phyloP scores from a whole-genome alignment of 306 rosid species.

The Benincasa hispida region DNA sequence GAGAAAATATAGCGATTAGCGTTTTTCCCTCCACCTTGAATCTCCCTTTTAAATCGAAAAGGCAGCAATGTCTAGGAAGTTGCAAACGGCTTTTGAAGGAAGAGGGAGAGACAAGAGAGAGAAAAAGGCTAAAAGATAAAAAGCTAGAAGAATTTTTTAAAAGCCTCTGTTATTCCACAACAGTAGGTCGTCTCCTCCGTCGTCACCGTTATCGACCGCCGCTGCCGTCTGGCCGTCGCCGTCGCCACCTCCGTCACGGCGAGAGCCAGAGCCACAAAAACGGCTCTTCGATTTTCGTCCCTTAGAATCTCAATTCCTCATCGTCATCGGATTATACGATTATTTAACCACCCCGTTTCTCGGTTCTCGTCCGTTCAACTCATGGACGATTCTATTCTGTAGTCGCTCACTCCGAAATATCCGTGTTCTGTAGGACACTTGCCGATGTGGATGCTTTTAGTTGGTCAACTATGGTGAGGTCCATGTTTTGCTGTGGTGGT shows the following conservation, averaged over 20 bases:
- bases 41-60: not conserved
- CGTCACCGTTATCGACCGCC: not conserved
- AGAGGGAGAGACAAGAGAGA: not conserved
- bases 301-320: conserved; percentile 12
- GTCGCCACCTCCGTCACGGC: conserved; percentile 1
- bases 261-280: not conserved
- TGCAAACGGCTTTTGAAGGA: not conserved
- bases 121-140: not conserved
- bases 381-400: not conserved
- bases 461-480: not conserved
- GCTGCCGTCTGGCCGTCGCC: not conserved
- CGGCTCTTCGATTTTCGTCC: not conserved
- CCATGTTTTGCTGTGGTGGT: not conserved
- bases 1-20: not conserved
- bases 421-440: not conserved
- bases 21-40: not conserved
- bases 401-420: not conserved
- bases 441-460: not conserved
- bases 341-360: not conserved
- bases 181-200: not conserved
- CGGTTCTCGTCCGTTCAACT: not conserved
- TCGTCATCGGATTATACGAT: not conserved
- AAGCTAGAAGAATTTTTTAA: not conserved
- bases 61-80: conserved; percentile 6
- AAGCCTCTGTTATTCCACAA: not conserved